Evolutionary conservation across 257 asterid genomes (phyloP), one percentile per base, ranked within the genome.

Genomic region (Solanum piurae): DNA sequence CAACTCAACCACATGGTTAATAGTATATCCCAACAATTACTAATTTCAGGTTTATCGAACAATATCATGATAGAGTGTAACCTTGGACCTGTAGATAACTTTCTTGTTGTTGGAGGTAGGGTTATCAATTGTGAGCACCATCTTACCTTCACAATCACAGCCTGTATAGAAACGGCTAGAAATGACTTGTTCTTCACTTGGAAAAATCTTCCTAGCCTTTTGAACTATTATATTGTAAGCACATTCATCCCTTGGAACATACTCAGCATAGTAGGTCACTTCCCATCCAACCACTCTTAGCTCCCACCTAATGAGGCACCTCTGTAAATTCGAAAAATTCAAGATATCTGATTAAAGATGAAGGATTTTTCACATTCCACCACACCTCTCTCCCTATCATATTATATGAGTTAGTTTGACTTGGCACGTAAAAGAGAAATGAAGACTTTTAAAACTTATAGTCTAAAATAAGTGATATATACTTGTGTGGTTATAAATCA

Each of bases 241-340:
- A 62, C 74, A 79, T 69, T 83, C 88, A 37, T 60, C 90, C 38
- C 55, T 87, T 1, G 89, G 92, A 13, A 90, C 91, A 25, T 83
- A 92, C 62, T 92, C 94, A 20, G 89, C 92, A 14, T 92, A 86
- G 16, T 90, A 90, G 21, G 86, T 87, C 71, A 90, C 92, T 69
- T 87, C 93, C 92, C 94, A 88, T 33, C 94, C 94, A 86, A 92
- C 91, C 38, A 90, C 93, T 69, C 89, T 86, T 13, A 79, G 33
- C 86, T 91, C 93, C 91, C 93, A 91, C 12, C 79, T 72, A 58
- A 87, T 82, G 1, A 60, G 2, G 62, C 90, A 73, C 52, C 23
- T 87, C 90, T 91, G 84, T 80, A 83, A 86, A 13, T 84, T 5
- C 9, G 0, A 52, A 4, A 12, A 46, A 46, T 46, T 52, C 55